Percentiles rank a stretch among this genome's conserved stretches.
Conservation (phyloP, 2,329 filamentous ascomycete genomes). For the Blumeriella jaapii region DNA sequence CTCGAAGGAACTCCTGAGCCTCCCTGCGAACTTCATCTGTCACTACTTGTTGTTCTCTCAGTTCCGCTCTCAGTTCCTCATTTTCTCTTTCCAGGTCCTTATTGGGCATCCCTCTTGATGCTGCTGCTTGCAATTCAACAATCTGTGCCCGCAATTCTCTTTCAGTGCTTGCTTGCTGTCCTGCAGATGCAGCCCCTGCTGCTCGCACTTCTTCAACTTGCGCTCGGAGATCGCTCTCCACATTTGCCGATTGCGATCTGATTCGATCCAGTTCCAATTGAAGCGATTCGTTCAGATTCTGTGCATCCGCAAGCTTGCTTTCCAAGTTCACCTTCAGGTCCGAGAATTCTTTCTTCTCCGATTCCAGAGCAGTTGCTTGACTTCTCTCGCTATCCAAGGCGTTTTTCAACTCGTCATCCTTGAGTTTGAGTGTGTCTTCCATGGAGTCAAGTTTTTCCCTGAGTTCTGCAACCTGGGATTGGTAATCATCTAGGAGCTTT, state of each 20-base stretch:
- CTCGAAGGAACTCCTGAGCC: conserved; percentile 69
- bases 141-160: conserved; percentile 53
- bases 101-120: conserved; percentile 22
- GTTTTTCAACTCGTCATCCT: conserved; percentile 56
- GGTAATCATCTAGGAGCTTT: conserved; percentile 67
- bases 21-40: conserved; percentile 81
- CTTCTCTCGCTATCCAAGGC: conserved; percentile 48
- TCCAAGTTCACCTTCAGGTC: conserved; percentile 58
- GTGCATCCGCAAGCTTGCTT: conserved; percentile 59
- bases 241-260: conserved; percentile 53
- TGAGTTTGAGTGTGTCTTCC: conserved; percentile 57
- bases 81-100: conserved; percentile 48
- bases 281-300: conserved; percentile 67
- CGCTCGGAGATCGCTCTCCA: conserved; percentile 49
- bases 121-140: conserved; percentile 36
- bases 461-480: conserved; percentile 63
- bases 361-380: conserved; percentile 37
- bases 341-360: conserved; percentile 61
- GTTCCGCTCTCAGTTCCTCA: conserved; percentile 49
- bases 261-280: conserved; percentile 68
- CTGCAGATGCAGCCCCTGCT: conserved; percentile 1
- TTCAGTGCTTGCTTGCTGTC: conserved; percentile 47
- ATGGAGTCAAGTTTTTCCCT: conserved; percentile 62
- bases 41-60: conserved; percentile 65
- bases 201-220: conserved; percentile 46